Evolutionary conservation across 2,329 filamentous ascomycete species (phyloP).

Genomic region (Fusarium temperatum): DNA sequence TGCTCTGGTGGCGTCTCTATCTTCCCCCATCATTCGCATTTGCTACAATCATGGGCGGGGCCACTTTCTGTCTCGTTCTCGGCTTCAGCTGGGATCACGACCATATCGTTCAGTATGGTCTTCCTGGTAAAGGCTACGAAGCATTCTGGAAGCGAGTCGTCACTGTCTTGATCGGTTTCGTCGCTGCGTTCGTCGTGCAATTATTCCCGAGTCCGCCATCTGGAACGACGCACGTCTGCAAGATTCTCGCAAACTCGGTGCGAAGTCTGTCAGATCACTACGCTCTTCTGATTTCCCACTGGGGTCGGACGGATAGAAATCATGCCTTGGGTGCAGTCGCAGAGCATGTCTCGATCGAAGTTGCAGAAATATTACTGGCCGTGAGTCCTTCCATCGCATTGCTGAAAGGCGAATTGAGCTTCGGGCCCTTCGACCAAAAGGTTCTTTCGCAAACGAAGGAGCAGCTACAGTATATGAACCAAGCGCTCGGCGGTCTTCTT

Average conservation of each 20-base stretch:
- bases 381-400: constrained; percentile 41
- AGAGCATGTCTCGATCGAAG: constrained; percentile 43
- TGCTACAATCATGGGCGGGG: constrained; percentile 45
- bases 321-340: constrained; percentile 45
- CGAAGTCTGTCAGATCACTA: constrained; percentile 58
- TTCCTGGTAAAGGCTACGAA: constrained; percentile 56
- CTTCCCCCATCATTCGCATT: constrained; percentile 42
- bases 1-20: constrained; percentile 50
- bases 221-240: constrained; percentile 54
- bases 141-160: constrained; percentile 59
- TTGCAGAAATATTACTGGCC: constrained; percentile 42
- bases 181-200: constrained; percentile 55
- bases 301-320: constrained; percentile 46
- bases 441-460: constrained; percentile 44
- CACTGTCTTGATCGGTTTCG: constrained; percentile 56
- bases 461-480: constrained; percentile 47
- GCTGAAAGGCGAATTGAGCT: constrained; percentile 45
- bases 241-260: constrained; percentile 55
- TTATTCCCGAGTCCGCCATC: constrained; percentile 58
- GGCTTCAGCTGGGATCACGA: constrained; percentile 58
- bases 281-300: constrained; percentile 57
- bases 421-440: constrained; percentile 44
- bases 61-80: constrained; percentile 55
- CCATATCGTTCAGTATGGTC: constrained; percentile 54
- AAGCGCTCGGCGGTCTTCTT: constrained; percentile 45